A percentile compares a stretch with the other conserved stretches of the same genome.
Conservation (phyloP, 2,329 filamentous ascomycete genomes). For the Podosphaera xanthii region DNA sequence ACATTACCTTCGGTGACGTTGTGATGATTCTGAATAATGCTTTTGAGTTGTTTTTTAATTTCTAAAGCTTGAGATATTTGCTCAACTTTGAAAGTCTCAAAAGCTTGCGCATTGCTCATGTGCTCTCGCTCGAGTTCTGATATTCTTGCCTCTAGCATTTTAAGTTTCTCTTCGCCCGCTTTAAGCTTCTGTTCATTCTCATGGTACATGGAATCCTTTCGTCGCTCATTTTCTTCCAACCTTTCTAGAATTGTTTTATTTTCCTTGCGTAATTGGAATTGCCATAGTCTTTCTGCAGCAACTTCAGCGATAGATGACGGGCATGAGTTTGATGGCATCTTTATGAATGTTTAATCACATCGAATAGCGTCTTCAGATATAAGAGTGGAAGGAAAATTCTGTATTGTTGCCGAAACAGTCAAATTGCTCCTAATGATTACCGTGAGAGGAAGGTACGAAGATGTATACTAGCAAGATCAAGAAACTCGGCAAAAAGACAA, state of each 20-base stretch:
- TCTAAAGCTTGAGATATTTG: not conserved
- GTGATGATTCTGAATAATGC: not conserved
- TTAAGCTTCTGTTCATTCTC: slow-evolving; percentile 3
- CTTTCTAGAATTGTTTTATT: slow-evolving; percentile 7
- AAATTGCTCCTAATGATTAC: too few species aligned
- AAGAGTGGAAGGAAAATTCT: too few species aligned
- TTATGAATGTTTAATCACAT: not conserved
- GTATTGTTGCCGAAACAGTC: too few species aligned
- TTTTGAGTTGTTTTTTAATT: not conserved
- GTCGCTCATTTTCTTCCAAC: slow-evolving; percentile 3
- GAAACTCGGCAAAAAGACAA: too few species aligned
- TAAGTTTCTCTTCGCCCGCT: slow-evolving; percentile 3
- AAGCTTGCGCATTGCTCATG: not conserved
- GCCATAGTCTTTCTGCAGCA: slow-evolving; percentile 8
- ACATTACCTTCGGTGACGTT: too few species aligned
- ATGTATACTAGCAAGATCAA: too few species aligned
- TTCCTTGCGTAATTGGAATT: slow-evolving; percentile 11
- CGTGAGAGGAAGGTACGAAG: too few species aligned
- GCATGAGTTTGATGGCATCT: not conserved
- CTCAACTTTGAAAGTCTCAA: slow-evolving; percentile 3
- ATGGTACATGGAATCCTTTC: slow-evolving; percentile 1
- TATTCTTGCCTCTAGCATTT: slow-evolving; percentile 3
- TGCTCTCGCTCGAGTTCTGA: slow-evolving; percentile 3
- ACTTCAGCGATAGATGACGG: not conserved
- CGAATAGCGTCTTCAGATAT: too few species aligned